Conservation (phyloP, 495 filamentous ascomycete genomes). For the Acidiella bohemica region DNA sequence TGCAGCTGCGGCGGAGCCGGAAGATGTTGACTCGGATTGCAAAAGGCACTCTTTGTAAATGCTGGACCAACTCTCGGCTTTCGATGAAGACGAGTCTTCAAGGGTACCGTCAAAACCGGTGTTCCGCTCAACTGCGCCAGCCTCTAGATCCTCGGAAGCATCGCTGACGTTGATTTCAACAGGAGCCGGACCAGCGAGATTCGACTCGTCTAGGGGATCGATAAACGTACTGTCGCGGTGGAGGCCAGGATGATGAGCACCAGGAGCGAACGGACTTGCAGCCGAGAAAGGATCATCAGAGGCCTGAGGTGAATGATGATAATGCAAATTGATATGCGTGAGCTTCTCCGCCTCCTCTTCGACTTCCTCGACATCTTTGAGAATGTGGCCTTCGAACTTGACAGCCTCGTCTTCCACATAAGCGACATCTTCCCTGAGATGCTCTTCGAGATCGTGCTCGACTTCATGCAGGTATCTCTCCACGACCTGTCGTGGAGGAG, state of each 20-base stretch:
- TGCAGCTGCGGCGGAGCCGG: no score
- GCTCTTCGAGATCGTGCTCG: conserved; percentile 9
- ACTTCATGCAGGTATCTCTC: conserved; percentile 7
- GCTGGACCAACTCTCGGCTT: conserved; percentile 10
- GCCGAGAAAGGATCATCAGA: conserved; percentile 1
- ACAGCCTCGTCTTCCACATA: conserved; percentile 9
- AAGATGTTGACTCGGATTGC: no score
- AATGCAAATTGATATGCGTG: background rate
- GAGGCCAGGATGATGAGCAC: background rate
- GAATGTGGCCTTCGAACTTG: conserved; percentile 5
- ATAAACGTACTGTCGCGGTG: background rate
- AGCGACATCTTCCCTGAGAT: background rate
- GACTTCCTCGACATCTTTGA: conserved; percentile 3
- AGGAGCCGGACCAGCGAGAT: no score
- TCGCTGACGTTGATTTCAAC: no score
- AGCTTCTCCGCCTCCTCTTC: conserved; percentile 12
- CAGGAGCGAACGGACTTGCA: conserved; percentile 3
- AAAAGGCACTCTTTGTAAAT: conserved; percentile 11
- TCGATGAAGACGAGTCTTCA: no score
- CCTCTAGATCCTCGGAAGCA: no score
- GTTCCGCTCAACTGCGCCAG: conserved; percentile 1
- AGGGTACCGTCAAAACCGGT: background rate
- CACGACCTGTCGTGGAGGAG: conserved; percentile 9
- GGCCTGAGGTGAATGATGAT: background rate
- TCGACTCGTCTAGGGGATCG: background rate